A percentile compares a stretch with the other conserved stretches of the same genome.
Conservation (phyloP, 163 green algal species). For the Chlorella variabilis region DNA sequence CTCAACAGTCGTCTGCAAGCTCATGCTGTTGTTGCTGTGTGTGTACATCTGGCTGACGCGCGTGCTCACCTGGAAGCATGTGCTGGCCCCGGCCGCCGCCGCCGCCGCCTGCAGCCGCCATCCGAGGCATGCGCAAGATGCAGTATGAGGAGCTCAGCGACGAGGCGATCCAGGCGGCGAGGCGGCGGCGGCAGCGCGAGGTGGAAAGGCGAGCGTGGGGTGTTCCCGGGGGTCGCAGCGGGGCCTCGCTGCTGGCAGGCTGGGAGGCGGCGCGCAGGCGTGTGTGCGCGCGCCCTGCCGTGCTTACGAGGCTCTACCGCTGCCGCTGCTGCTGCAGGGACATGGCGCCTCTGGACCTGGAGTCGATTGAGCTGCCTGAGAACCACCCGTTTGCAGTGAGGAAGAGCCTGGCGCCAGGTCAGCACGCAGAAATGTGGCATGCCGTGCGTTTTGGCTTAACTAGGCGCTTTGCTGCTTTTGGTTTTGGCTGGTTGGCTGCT, state of each 20-base stretch:
- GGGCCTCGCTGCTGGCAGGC: neutral
- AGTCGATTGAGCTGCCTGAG: conserved; percentile 57
- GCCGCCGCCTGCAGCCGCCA: conserved; percentile 44
- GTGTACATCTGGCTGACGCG: too few relatives aligned
- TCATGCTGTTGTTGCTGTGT: too few relatives aligned
- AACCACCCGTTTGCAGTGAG: conserved; percentile 71
- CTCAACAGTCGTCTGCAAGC: too few relatives aligned
- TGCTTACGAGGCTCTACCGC: too few relatives aligned
- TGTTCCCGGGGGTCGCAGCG: too few relatives aligned
- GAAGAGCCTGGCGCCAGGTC: conserved; percentile 50
- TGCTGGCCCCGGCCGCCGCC: too few relatives aligned
- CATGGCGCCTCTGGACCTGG: conserved; percentile 43
- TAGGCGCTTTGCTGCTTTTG: too few relatives aligned
- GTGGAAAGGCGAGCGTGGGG: conserved; percentile 32
- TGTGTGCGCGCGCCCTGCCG: too few relatives aligned
- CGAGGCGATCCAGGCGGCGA: conserved; percentile 61
- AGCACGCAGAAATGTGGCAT: too few relatives aligned
- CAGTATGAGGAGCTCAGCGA: conserved; percentile 58
- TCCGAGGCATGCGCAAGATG: conserved; percentile 61
- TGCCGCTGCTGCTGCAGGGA: conserved; percentile 33
- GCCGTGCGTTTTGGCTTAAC: too few relatives aligned
- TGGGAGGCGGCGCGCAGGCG: neutral
- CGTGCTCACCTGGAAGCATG: too few relatives aligned
- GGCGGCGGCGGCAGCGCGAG: conserved; percentile 51
- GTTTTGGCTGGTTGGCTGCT: too few relatives aligned